Percentiles rank a stretch among this genome's conserved stretches.
Evolutionary conservation across 179 eudicot genomes (phyloP).

Genomic region (Actinidia polygama): DNA sequence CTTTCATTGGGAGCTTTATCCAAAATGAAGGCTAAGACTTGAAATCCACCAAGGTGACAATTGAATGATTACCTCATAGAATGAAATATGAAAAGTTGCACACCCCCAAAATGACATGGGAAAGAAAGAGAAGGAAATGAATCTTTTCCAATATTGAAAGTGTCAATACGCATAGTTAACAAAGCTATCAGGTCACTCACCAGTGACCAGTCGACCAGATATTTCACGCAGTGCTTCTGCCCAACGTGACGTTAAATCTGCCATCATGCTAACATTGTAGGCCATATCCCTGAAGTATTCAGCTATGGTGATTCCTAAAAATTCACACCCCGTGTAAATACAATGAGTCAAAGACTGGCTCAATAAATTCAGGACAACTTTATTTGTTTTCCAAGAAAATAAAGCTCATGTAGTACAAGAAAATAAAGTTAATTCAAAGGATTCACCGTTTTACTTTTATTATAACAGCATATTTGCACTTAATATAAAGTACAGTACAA

Average conservation of each 20-base stretch:
- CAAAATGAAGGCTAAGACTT: too few species aligned
- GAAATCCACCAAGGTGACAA: too few species aligned
- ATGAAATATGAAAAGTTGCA: too few species aligned
- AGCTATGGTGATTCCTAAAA: slow-evolving; percentile 91
- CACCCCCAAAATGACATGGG: background rate
- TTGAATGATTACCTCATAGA: too few species aligned
- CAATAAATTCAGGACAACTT: background rate
- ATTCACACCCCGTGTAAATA: slow-evolving; percentile 6
- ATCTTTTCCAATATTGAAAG: background rate
- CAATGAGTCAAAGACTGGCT: slow-evolving; percentile 3
- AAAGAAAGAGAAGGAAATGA: slow-evolving; percentile 9
- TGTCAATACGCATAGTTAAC: too few species aligned
- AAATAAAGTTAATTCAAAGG: background rate
- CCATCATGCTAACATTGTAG: slow-evolving; percentile 99
- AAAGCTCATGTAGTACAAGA: background rate
- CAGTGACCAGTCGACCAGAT: slow-evolving; percentile 98
- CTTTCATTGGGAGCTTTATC: too few species aligned
- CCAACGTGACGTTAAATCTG: slow-evolving; percentile 99
- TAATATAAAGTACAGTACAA: background rate
- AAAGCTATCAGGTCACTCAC: slow-evolving; percentile 39
- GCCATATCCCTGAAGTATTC: slow-evolving; percentile 99
- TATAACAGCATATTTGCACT: background rate
- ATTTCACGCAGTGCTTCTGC: slow-evolving; percentile 99
- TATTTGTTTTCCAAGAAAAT: background rate
- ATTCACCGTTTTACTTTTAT: background rate